Conservation (phyloP, 169 alveolate species). For the Cryptosporidium bovis region DNA sequence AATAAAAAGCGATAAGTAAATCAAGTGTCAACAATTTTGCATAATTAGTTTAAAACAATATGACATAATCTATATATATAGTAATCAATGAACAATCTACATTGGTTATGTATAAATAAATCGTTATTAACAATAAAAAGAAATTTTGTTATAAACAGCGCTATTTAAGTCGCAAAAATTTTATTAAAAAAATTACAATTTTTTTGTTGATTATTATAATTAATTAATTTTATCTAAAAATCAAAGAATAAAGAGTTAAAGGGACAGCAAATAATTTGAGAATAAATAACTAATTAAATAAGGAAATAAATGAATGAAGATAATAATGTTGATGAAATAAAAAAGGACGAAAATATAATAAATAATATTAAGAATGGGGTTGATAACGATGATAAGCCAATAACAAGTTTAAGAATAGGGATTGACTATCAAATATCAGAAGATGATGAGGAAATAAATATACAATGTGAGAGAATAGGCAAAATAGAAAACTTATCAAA, state of each 20-base stretch:
- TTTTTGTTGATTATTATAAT: conserved; percentile 6
- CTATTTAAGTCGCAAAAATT: too few species aligned
- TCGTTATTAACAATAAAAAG: too few species aligned
- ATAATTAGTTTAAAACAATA: too few species aligned
- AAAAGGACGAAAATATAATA: background rate
- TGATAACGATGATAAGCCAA: background rate
- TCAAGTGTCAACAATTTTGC: too few species aligned
- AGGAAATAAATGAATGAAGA: background rate
- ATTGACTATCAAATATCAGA: conserved; percentile 74
- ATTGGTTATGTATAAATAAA: too few species aligned
- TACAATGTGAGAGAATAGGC: conserved; percentile 78
- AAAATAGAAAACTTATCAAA: conserved; percentile 61
- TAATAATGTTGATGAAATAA: background rate
- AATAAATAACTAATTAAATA: background rate
- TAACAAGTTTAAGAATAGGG: conserved; percentile 73
- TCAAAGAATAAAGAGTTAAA: background rate
- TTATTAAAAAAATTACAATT: background rate
- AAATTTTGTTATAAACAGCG: too few species aligned
- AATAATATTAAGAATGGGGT: background rate
- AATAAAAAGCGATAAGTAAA: too few species aligned
- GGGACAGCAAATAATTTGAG: too few species aligned
- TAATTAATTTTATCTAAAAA: background rate
- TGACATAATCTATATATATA: too few species aligned
- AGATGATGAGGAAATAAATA: conserved; percentile 72
- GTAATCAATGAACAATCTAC: too few species aligned